Evolutionary conservation across 441 rosid genomes (phyloP).

Genomic region (Pelargonium australe): DNA sequence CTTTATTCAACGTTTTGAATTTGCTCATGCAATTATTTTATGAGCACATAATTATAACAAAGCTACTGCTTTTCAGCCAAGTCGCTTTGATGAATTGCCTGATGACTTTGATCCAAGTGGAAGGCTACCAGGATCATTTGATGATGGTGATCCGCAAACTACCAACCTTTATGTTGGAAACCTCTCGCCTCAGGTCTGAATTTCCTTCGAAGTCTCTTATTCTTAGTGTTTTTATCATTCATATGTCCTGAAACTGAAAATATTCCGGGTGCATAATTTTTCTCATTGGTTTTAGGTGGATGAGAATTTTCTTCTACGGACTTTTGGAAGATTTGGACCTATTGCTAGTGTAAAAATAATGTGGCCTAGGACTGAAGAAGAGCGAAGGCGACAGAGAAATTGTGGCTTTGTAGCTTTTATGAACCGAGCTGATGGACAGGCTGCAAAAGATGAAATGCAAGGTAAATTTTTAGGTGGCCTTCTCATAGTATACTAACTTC

Average conservation of each 20-base stretch:
- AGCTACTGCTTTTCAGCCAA: constrained; percentile 52
- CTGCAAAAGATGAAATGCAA: constrained; percentile 99
- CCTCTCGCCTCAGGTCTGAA: constrained; percentile 79
- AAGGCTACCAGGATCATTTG: constrained; percentile 88
- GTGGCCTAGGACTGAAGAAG: constrained; percentile 99
- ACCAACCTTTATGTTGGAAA: constrained; percentile 98
- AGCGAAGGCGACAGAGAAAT: constrained; percentile 81
- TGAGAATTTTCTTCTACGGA: constrained; percentile 94
- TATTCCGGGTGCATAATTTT: constrained; percentile 7
- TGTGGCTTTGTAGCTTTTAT: constrained; percentile 98
- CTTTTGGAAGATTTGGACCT: constrained; percentile 99
- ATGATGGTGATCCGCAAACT: constrained; percentile 98
- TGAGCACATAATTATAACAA: not conserved
- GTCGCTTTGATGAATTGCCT: constrained; percentile 89
- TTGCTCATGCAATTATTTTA: not conserved
- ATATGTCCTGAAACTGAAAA: constrained; percentile 10
- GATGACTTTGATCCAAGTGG: constrained; percentile 99
- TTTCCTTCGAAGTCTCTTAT: constrained; percentile 16
- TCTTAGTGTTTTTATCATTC: not conserved
- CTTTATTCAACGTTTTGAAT: not conserved
- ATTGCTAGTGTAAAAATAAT: constrained; percentile 99
- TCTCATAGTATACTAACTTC: constrained; percentile 3
- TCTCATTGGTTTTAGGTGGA: constrained; percentile 59
- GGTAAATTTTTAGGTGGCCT: constrained; percentile 36
- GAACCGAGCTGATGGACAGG: constrained; percentile 97